Evolutionary conservation across 2,329 filamentous ascomycete genomes (phyloP), one percentile per base, ranked within the genome.

Genomic region (Dactylellina sp.): DNA sequence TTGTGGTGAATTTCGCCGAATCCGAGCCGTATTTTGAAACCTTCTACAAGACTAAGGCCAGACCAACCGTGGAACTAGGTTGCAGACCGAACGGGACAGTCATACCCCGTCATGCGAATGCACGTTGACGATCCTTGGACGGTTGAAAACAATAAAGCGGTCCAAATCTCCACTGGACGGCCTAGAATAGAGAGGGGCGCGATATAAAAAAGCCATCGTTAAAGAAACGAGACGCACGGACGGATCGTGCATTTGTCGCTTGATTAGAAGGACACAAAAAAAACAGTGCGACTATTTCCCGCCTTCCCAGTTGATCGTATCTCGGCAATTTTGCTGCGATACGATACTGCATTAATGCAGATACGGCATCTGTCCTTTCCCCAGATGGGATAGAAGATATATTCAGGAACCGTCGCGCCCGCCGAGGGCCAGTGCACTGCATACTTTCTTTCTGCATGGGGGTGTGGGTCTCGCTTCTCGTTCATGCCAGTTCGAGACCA

Each of bases 21-120:
- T 32, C 68, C 60, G 46, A 57, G 46, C 50, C 52, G 68, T 60
- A 59, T 59, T 53, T 50, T 72, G 68, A 64, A 64, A 65, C 60
- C 46, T 47, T 55, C 25, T 55, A 64, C 39, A 55, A 28, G 39
- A 14, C 52, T 44, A 63, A 50, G 52, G 39, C 59, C 24, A 4
- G 9, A 46, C 35, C 12, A 53, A 25, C 24, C n/a, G 53, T 40
- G 40, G 46, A 37, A 47, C 24, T 24, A 24, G 32, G 14, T 37
- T 53, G 53, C 63, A 46, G 24, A n/a, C 44, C 46, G 46, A 46
- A 50, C 35, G 32, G 59, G 25, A 53, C n/a, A 39, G 35, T 57
- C 32, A 56, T 39, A 39, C 50, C 49, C 35, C 52, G 44, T 46
- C 44, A 68, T 68, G 63, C 53, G 40, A 35, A 59, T 53, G 18